These are phyloP conservation scores for Coelastrella sp. DNA, from an alignment of 139 green algal species.

Conservation along the genomic window DNA sequence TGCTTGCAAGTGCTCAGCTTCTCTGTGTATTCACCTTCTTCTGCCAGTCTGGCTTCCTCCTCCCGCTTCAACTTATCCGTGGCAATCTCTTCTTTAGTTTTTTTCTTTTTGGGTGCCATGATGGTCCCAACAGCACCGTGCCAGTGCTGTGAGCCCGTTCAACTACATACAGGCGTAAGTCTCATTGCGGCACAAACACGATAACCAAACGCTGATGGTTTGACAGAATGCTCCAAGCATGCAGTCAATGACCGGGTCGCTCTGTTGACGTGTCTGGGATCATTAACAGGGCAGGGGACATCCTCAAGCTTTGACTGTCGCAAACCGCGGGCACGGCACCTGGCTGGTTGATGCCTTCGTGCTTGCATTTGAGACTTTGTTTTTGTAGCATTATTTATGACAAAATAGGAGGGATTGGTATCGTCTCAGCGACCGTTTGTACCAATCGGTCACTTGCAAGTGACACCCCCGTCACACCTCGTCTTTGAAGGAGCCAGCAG, in stretches of 20 bases:
- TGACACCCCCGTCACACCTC: neutral
- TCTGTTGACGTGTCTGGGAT: too few species aligned
- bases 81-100: slow-evolving; percentile 48
- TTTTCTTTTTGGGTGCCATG: slow-evolving; percentile 52
- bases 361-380: too few species aligned
- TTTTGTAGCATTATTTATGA: too few species aligned
- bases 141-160: neutral
- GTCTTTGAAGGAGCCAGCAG: neutral
- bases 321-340: too few species aligned
- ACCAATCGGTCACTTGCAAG: neutral
- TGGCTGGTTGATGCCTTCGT: too few species aligned
- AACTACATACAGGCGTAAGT: neutral
- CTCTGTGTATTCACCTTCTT: slow-evolving; percentile 18
- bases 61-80: slow-evolving; percentile 24
- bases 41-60: slow-evolving; percentile 31
- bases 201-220: too few species aligned
- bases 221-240: too few species aligned
- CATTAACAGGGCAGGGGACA: too few species aligned
- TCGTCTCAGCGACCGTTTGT: neutral
- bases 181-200: too few species aligned
- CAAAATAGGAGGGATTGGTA: too few species aligned
- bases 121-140: neutral
- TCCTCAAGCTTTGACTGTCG: too few species aligned
- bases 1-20: neutral
- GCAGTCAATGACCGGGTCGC: neutral